A percentile compares a stretch with the other conserved stretches of the same genome.
These are phyloP conservation scores for Cucurbita pepo DNA, from an alignment of 306 rosid species.

Conservation along the genomic window DNA sequence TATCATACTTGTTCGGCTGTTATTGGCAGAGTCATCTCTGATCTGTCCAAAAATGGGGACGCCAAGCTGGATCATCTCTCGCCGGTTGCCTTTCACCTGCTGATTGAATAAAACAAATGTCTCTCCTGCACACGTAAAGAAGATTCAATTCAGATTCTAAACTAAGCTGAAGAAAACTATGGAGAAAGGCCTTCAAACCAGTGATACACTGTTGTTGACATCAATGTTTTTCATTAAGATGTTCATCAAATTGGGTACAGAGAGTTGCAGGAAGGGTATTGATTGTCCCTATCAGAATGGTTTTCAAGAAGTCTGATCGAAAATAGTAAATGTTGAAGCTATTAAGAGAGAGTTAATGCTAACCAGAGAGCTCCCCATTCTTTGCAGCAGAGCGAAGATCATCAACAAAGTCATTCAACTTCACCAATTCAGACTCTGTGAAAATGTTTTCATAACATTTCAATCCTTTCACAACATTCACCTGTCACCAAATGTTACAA, in stretches of 20 bases:
- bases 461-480: slow-evolving; percentile 92
- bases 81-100: slow-evolving; percentile 76
- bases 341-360: neutral
- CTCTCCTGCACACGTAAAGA: slow-evolving; percentile 39
- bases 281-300: neutral
- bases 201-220: neutral
- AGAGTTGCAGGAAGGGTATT: neutral
- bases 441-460: slow-evolving; percentile 74
- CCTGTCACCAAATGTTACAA: slow-evolving; percentile 33
- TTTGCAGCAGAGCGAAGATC: slow-evolving; percentile 70
- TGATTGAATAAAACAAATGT: slow-evolving; percentile 80
- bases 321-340: neutral
- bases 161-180: neutral
- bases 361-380: slow-evolving; percentile 86
- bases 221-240: neutral
- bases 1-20: slow-evolving; percentile 19
- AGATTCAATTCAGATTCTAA: slow-evolving; percentile 6
- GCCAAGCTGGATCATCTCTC: slow-evolving; percentile 91
- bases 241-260: too few species aligned
- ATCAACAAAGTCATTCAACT: slow-evolving; percentile 50
- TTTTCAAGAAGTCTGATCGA: neutral
- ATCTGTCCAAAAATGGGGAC: slow-evolving; percentile 81
- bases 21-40: slow-evolving; percentile 51
- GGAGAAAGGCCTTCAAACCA: neutral
- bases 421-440: slow-evolving; percentile 54